These are phyloP conservation scores for Parsonsia alboflavescens DNA, from an alignment of 257 asterid species.

Conservation along the genomic window DNA sequence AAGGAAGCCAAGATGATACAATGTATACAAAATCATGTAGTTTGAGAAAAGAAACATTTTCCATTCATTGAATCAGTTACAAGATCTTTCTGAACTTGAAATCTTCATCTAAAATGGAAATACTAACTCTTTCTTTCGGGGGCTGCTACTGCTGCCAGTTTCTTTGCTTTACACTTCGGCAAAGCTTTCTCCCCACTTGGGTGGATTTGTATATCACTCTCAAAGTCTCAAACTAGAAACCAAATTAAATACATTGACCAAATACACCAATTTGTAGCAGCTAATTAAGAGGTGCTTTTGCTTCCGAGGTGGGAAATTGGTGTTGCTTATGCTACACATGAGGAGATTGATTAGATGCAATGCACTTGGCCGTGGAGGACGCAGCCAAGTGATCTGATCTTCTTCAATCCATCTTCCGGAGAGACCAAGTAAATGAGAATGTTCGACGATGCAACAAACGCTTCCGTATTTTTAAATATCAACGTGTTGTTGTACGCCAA, in stretches of 20 bases:
- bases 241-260: too few relatives aligned
- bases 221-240: too few relatives aligned
- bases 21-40: neutral
- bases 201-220: neutral
- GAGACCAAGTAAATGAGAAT: constrained; percentile 12
- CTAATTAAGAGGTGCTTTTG: constrained; percentile 4
- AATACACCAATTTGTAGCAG: too few relatives aligned
- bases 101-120: neutral
- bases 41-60: neutral
- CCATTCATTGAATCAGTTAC: constrained; percentile 1
- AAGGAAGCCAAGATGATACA: neutral
- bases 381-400: neutral
- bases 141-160: neutral
- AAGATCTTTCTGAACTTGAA: neutral
- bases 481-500: too few relatives aligned
- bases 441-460: constrained; percentile 10
- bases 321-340: constrained; percentile 13
- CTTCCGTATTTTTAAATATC: too few relatives aligned
- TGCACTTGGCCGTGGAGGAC: constrained; percentile 3
- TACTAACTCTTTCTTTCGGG: neutral
- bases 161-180: constrained; percentile 2
- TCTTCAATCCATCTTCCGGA: neutral
- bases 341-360: constrained; percentile 14
- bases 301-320: constrained; percentile 4
- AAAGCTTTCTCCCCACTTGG: neutral